Conservation (phyloP, 306 rosid genomes). For the Potentilla sterilis region DNA sequence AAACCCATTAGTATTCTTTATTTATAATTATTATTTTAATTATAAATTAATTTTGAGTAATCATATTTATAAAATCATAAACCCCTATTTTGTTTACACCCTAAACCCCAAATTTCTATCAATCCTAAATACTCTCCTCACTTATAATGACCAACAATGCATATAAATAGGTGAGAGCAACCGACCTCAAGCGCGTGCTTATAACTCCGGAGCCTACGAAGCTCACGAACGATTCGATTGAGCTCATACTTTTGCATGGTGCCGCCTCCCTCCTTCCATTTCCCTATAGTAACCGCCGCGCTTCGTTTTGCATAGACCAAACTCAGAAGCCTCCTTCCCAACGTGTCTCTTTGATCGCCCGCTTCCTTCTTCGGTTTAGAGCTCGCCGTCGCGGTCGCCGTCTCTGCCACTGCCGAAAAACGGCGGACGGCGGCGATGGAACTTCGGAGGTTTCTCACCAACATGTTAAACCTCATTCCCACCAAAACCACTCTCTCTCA, state of each 20-base stretch:
- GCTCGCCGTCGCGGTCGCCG: conserved; percentile 12
- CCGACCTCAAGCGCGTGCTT: conserved; percentile 93
- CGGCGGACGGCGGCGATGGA: conserved; percentile 42
- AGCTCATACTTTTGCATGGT: conserved; percentile 69
- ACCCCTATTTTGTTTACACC: too few relatives aligned
- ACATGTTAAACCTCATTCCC: conserved; percentile 19
- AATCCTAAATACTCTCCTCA: neutral
- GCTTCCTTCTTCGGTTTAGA: neutral
- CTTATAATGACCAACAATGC: neutral
- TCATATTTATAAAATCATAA: too few relatives aligned
- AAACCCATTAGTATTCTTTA: too few relatives aligned
- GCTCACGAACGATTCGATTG: conserved; percentile 86
- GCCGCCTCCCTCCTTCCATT: conserved; percentile 88
- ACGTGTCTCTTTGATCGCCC: conserved; percentile 53
- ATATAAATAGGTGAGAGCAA: neutral
- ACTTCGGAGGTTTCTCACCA: conserved; percentile 45
- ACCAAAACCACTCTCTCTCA: neutral
- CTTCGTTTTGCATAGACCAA: conserved; percentile 73
- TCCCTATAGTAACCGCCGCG: conserved; percentile 64
- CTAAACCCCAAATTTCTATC: too few relatives aligned
- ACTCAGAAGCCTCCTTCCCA: conserved; percentile 72
- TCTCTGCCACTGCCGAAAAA: conserved; percentile 43
- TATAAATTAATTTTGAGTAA: too few relatives aligned
- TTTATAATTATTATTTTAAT: too few relatives aligned
- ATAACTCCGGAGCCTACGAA: conserved; percentile 73